Conservation (phyloP, 2,329 filamentous ascomycete genomes). For the Grosmannia clavigera region DNA sequence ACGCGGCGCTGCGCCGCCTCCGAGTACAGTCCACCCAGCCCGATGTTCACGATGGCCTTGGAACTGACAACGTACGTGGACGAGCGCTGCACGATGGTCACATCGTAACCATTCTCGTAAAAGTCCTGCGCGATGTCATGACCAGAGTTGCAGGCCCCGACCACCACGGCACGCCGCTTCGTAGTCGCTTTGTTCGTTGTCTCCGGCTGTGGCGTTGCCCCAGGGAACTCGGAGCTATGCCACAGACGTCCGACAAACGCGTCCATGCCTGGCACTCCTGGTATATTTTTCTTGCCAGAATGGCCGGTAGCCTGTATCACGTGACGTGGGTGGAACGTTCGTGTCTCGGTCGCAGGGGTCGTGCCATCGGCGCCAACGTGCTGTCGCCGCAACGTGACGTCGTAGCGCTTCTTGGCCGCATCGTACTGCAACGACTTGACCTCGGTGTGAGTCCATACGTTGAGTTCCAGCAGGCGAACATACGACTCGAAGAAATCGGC, state of each 20-base stretch:
- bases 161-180: conserved; percentile 39
- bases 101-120: conserved; percentile 43
- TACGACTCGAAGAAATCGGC: conserved; percentile 58
- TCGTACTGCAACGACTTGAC: conserved; percentile 37
- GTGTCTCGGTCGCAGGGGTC: conserved; percentile 27
- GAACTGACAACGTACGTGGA: conserved; percentile 43
- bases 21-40: conserved; percentile 28
- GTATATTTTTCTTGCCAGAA: conserved; percentile 52
- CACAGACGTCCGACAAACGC: conserved; percentile 41
- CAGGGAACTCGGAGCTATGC: conserved; percentile 40
- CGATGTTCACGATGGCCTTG: conserved; percentile 28
- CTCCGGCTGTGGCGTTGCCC: conserved; percentile 20
- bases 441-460: conserved; percentile 48
- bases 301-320: conserved; percentile 57
- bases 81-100: conserved; percentile 48
- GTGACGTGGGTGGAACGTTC: conserved; percentile 48
- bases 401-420: conserved; percentile 38
- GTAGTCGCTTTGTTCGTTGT: conserved; percentile 11
- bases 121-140: conserved; percentile 48
- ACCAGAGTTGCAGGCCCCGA: conserved; percentile 47
- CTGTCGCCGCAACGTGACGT: conserved; percentile 37
- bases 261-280: conserved; percentile 40
- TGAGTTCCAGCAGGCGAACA: conserved; percentile 51
- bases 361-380: conserved; percentile 22
- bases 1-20: conserved; percentile 23